Percentiles rank a stretch among this genome's conserved stretches.
phyloP scores from a whole-genome alignment of 768 basidiomycete species.

The Phaeotremella skinneri region DNA sequence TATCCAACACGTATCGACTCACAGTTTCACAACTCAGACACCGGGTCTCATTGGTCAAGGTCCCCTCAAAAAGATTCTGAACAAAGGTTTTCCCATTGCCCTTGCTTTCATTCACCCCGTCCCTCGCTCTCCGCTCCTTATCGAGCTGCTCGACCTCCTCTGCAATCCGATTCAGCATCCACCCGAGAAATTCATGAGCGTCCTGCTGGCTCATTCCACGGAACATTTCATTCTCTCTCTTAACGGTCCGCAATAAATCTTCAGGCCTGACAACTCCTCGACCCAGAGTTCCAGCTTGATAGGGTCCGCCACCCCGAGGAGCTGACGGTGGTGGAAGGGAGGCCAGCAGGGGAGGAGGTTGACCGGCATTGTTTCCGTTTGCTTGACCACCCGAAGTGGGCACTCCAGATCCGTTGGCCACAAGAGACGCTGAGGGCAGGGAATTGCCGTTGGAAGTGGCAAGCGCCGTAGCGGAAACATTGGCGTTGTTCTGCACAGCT shows the following conservation, averaged over 20 bases:
- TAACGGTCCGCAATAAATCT: conserved; percentile 89
- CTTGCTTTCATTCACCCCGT: conserved; percentile 22
- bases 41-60: conserved; percentile 92
- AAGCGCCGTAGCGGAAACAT: conserved; percentile 22
- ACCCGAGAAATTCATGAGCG: conserved; percentile 97
- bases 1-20: conserved; percentile 44
- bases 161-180: conserved; percentile 83
- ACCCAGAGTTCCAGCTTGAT: conserved; percentile 48
- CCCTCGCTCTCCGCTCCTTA: conserved; percentile 21
- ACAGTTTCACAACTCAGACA: conserved; percentile 98
- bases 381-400: conserved; percentile 6
- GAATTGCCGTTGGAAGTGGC: conserved; percentile 8
- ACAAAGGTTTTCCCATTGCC: conserved; percentile 64
- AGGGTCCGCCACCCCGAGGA: conserved; percentile 47
- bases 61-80: conserved; percentile 88
- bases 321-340: conserved; percentile 46
- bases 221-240: conserved; percentile 87
- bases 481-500: conserved; percentile 36
- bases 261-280: conserved; percentile 80
- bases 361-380: conserved; percentile 19
- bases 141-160: conserved; percentile 77
- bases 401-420: conserved; percentile 1
- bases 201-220: conserved; percentile 92
- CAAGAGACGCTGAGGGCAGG: neutral
- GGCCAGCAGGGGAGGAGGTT: conserved; percentile 43